These are phyloP conservation scores for Sporisorium scitamineum DNA, from an alignment of 1,284 basidiomycete genomes.

Conservation along the genomic window DNA sequence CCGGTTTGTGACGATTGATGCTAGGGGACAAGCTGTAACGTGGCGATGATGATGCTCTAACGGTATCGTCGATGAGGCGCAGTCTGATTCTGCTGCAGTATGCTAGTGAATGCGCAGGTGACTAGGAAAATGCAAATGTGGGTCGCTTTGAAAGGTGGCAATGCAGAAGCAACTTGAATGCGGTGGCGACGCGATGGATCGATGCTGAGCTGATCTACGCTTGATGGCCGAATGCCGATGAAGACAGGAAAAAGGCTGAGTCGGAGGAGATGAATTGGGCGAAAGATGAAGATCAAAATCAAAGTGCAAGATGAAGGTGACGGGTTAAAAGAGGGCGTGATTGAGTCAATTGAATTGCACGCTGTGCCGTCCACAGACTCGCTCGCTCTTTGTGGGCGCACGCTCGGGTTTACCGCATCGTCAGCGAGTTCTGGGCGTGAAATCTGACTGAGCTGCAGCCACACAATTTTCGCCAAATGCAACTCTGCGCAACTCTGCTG, in stretches of 20 bases:
- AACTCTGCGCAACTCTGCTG: no score
- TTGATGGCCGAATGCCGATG: not conserved
- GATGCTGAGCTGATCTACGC: not conserved
- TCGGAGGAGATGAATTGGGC: not conserved
- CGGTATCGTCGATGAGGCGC: not conserved
- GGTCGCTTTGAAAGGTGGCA: not conserved
- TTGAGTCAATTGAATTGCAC: no score
- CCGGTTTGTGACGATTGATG: not conserved
- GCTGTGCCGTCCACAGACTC: no score
- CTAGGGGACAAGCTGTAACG: not conserved
- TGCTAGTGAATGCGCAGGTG: slow-evolving; percentile 1
- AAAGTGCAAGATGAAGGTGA: no score
- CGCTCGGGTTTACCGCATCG: no score
- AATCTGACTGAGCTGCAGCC: not conserved
- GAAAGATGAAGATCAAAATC: not conserved
- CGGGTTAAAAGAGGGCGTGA: no score
- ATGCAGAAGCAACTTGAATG: not conserved
- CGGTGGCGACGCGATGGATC: not conserved
- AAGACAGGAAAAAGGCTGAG: no score
- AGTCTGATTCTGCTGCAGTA: not conserved
- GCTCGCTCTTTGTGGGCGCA: no score
- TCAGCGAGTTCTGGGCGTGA: no score
- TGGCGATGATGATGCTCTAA: not conserved
- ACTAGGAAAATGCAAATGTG: not conserved
- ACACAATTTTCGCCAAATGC: no score